Base-by-base conservation (phyloP, 768 basidiomycete genomes). In the Suillus ampliporus region DNA sequence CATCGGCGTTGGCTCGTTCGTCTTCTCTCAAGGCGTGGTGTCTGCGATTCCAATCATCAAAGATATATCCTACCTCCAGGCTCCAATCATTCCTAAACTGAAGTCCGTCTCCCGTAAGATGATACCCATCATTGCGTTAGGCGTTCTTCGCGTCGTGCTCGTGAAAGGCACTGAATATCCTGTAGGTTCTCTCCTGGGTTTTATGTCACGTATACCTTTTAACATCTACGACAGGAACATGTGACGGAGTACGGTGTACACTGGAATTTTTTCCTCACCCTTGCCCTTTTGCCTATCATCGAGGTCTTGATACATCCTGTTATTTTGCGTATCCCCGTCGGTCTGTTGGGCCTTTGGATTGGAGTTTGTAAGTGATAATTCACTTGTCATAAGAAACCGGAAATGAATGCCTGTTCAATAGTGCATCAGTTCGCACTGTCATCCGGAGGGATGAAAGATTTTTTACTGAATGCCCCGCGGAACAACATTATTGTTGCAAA, bases 261-360 rank as follows among this genome's bases (percentile, higher is more conserved):
- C 69, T 99, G 97, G 97, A 99, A 99, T 73, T 98, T 99, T 77
- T 99, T 99, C 83, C 84, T 99, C 67, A 98, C 97, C 0, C 82
- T 99, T 23, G 94, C 90, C 0, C 67, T 93, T 1, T 72, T 98
- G 6, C 95, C 95, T 0, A 71, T 93, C 4, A 76, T 92, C 14
- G 88, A 94, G 70, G 83, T 89, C 3, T 48, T 86, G 0, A 73
- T 95, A 4, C 89, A 91, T 61, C 91, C 92, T 0, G 28, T 94
- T 37, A 81, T 95, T 50, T 70, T 75, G 15, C 74, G 72, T 23
- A 58, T 89, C 5, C 86, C 90, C 0, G 82, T 91, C 43, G 84
- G 89, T 0, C 62, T 89, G 2, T 65, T 95, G 1, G 94, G 86
- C 0, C 65, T 92, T 19, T 63, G 84, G 28, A 77, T 94, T 5